These are phyloP conservation scores for Durotheca rogersii DNA, from an alignment of 495 filamentous ascomycete species.

Conservation along the genomic window DNA sequence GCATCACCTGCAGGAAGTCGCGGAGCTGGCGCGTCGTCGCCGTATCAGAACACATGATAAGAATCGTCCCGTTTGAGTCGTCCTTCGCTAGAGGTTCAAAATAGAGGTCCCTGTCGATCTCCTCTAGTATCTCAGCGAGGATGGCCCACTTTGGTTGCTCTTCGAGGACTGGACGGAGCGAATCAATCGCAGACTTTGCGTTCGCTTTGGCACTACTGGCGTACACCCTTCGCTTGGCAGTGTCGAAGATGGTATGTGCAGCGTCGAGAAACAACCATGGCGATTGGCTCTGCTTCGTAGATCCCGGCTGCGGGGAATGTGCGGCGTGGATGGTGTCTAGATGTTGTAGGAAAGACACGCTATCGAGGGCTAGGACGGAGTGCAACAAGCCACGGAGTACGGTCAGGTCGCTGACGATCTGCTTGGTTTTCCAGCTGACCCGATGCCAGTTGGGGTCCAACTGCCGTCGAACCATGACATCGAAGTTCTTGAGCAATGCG, in stretches of 20 bases:
- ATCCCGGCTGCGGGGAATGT: constrained; percentile 83
- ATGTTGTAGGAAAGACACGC: constrained; percentile 88
- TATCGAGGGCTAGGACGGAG: constrained; percentile 81
- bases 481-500: constrained; percentile 89
- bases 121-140: constrained; percentile 81
- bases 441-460: constrained; percentile 97
- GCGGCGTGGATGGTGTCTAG: constrained; percentile 92
- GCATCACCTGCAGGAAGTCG: constrained; percentile 89
- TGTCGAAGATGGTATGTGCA: constrained; percentile 89
- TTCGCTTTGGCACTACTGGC: constrained; percentile 48
- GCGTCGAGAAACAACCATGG: constrained; percentile 97
- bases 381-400: constrained; percentile 86
- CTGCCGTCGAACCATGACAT: constrained; percentile 82
- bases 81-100: constrained; percentile 73
- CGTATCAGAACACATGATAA: constrained; percentile 94
- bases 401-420: constrained; percentile 86
- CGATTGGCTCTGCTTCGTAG: constrained; percentile 82
- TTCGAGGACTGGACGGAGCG: constrained; percentile 86
- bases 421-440: constrained; percentile 89
- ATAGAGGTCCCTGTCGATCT: constrained; percentile 90
- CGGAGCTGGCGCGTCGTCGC: constrained; percentile 85
- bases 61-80: constrained; percentile 83
- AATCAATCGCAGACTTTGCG: constrained; percentile 52
- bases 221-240: constrained; percentile 88
- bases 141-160: constrained; percentile 93